Evolutionary conservation across 2,329 filamentous ascomycete species (phyloP).

Genomic region (Cryphonectria nitschkei): DNA sequence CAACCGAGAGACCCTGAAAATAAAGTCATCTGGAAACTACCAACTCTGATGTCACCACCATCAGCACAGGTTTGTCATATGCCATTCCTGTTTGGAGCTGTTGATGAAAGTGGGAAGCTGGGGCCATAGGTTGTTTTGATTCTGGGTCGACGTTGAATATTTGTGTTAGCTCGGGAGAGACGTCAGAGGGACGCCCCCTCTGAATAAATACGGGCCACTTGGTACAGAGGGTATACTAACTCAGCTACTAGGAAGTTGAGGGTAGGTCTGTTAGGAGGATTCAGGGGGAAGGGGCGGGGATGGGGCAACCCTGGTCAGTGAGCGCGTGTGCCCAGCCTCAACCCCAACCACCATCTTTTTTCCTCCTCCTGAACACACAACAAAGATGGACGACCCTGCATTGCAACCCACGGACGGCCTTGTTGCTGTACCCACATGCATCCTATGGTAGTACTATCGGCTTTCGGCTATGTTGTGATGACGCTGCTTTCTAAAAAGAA

Average conservation of each 20-base stretch:
- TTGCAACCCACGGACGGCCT: not conserved
- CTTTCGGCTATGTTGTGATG: slow-evolving; percentile 9
- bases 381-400: slow-evolving; percentile 6
- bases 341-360: slow-evolving; percentile 10
- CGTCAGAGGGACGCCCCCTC: not conserved
- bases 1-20: not conserved
- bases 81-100: not conserved
- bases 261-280: not conserved
- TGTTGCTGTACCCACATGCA: not conserved
- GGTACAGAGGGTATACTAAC: not conserved
- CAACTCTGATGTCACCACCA: not conserved
- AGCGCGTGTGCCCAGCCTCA: slow-evolving; percentile 4
- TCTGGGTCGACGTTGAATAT: not conserved
- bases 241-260: too few relatives aligned
- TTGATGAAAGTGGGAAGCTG: not conserved
- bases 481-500: slow-evolving; percentile 8
- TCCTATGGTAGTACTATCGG: not conserved
- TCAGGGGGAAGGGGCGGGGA: not conserved
- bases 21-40: not conserved
- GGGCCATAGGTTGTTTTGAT: not conserved
- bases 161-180: not conserved
- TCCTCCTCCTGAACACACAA: not conserved
- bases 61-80: not conserved
- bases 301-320: not conserved
- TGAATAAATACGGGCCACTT: not conserved